These are phyloP conservation scores for Vickermania spadyakhi DNA, from an alignment of 208 protist genomes.

Conservation along the genomic window DNA sequence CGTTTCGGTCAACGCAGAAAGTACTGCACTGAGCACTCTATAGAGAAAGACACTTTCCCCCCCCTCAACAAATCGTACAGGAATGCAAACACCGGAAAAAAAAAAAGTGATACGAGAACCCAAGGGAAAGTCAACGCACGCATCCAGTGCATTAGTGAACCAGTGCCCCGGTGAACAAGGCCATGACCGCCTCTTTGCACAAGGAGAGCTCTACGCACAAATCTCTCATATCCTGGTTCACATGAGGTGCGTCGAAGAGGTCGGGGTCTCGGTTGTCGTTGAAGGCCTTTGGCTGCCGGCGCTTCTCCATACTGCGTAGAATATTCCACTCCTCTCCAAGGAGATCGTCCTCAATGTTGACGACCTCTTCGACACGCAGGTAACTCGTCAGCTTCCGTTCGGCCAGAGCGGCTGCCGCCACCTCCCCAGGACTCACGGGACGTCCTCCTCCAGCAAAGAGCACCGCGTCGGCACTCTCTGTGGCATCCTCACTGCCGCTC, in stretches of 20 bases:
- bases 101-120: too few relatives aligned
- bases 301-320: not conserved
- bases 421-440: not conserved
- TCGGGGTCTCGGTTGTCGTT: not conserved
- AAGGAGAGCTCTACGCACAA: not conserved
- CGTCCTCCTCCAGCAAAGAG: not conserved
- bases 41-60: too few relatives aligned
- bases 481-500: not conserved
- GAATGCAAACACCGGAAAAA: too few relatives aligned
- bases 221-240: not conserved
- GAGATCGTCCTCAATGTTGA: not conserved
- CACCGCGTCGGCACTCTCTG: not conserved
- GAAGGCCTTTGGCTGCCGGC: not conserved
- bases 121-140: too few relatives aligned
- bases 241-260: not conserved
- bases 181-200: not conserved
- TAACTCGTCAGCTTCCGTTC: not conserved
- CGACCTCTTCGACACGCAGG: not conserved
- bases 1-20: too few relatives aligned
- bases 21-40: too few relatives aligned
- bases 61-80: too few relatives aligned
- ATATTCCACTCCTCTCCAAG: constrained; percentile 1
- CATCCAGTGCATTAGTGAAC: not conserved
- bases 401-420: not conserved
- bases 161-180: not conserved